These are phyloP conservation scores for Gossypium bickii DNA, from an alignment of 345 rosid species.

Conservation along the genomic window DNA sequence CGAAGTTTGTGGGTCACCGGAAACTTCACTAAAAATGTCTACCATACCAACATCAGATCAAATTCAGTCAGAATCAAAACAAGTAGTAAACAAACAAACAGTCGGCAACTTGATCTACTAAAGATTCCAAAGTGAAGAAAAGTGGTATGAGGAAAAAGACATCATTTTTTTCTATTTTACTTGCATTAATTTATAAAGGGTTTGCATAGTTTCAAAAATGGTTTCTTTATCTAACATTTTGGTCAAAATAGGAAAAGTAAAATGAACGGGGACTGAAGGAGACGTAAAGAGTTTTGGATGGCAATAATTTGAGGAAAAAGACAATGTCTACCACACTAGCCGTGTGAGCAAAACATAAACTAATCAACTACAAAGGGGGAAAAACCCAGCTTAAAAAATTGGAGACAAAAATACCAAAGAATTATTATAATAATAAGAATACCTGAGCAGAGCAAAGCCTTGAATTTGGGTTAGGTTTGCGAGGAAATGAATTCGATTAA, in stretches of 20 bases:
- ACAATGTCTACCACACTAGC: not conserved
- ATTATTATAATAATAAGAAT: not conserved
- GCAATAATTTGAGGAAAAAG: not conserved
- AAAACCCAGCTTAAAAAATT: not conserved
- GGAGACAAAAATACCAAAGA: not conserved
- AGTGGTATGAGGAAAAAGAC: too few species aligned
- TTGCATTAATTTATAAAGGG: not conserved
- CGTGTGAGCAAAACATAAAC: not conserved
- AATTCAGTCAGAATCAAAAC: not conserved
- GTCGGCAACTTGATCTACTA: not conserved
- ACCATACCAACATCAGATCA: not conserved
- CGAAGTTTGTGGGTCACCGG: not conserved
- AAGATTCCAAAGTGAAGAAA: not conserved
- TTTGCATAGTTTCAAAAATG: not conserved
- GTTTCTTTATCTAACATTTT: not conserved
- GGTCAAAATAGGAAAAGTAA: not conserved
- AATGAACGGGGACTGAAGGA: not conserved
- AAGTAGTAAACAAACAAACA: not conserved
- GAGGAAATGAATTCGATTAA: not conserved
- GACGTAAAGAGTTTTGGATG: not conserved
- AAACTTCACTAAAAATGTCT: not conserved
- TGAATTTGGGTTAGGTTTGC: not conserved
- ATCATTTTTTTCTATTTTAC: not conserved
- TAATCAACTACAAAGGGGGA: not conserved
- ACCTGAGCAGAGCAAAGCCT: not conserved